phyloP scores from a whole-genome alignment of 352 stramenopile genomes.

The Peronospora destructor region DNA sequence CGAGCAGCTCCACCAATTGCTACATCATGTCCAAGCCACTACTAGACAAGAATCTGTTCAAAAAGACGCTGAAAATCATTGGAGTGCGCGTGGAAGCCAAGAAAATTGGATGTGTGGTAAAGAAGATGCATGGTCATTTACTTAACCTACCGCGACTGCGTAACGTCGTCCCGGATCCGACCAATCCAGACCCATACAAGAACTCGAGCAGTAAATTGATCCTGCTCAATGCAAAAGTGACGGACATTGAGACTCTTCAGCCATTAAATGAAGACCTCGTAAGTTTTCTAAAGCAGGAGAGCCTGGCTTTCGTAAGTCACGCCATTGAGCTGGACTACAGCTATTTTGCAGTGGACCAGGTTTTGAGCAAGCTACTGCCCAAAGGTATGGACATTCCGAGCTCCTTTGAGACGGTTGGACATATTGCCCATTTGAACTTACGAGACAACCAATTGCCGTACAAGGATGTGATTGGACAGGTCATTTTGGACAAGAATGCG shows the following conservation, averaged over 20 bases:
- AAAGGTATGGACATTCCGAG: constrained; percentile 83
- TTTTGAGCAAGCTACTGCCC: constrained; percentile 82
- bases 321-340: constrained; percentile 71
- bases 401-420: constrained; percentile 94
- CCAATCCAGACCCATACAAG: constrained; percentile 48
- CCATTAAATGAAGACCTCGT: constrained; percentile 47
- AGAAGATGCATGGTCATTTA: constrained; percentile 62
- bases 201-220: constrained; percentile 69
- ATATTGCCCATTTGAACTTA: constrained; percentile 97
- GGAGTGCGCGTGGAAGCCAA: constrained; percentile 73
- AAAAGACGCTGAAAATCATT: constrained; percentile 61
- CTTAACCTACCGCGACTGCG: constrained; percentile 65
- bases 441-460: constrained; percentile 91
- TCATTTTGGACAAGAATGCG: constrained; percentile 97
- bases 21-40: constrained; percentile 24
- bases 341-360: constrained; percentile 72
- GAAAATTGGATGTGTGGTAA: constrained; percentile 70
- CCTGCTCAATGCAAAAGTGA: constrained; percentile 57
- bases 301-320: constrained; percentile 54
- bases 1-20: neutral
- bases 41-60: constrained; percentile 66
- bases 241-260: constrained; percentile 45
- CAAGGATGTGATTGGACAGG: constrained; percentile 95
- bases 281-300: constrained; percentile 46
- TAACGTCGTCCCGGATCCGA: constrained; percentile 69